Evolutionary conservation across 495 filamentous ascomycete genomes (phyloP), one percentile per base, ranked within the genome.

Genomic region (Xylaria scruposa): DNA sequence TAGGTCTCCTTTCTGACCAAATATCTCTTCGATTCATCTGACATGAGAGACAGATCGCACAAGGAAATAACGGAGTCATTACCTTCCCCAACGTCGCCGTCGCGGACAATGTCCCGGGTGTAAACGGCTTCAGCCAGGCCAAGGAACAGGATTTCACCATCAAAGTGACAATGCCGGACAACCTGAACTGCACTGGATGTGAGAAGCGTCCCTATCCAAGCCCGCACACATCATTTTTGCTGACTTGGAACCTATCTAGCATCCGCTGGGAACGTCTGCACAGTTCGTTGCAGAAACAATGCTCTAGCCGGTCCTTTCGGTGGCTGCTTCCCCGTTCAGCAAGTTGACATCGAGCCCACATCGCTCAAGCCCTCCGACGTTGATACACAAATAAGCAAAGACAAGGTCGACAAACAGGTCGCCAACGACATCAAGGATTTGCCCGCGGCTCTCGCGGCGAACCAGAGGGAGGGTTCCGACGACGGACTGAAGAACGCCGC

Each of bases 271-370:
- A 85, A 88, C 58, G 84, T 90, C 67, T 90, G 88, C 81, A 87
- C 88, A 33, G 83, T 89, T 7, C 79, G 87, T 4, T 85, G 88
- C 75, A 77, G 85, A 26, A 90, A 90, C 75, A 82, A 80, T 38
- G 87, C 88, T 12, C 78, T 83, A 13, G 87, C 88, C 0, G 88
- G 87, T 0, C 87, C 88, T 1, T 90, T 90, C 73, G 88, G 88
- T 59, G 84, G 83, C 17, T 67, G 83, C 67, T 83, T 86, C 59
- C 79, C 84, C 33, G 84, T 86, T 0, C 83, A 86, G 64, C 84
- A 86, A 46, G 72, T 71, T 19, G 84, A 85, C 69, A 73, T 72
- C 8, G 73, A 73, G 7, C 67, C 81, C 26, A 77, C 72, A 38
- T 54, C 70, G 56, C 84, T 83, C 76, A 79, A 74, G 21, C 74